Percentiles rank a stretch among this genome's conserved stretches.
Conservation (phyloP, 768 basidiomycete species). For the Clitopilus passeckerianus region DNA sequence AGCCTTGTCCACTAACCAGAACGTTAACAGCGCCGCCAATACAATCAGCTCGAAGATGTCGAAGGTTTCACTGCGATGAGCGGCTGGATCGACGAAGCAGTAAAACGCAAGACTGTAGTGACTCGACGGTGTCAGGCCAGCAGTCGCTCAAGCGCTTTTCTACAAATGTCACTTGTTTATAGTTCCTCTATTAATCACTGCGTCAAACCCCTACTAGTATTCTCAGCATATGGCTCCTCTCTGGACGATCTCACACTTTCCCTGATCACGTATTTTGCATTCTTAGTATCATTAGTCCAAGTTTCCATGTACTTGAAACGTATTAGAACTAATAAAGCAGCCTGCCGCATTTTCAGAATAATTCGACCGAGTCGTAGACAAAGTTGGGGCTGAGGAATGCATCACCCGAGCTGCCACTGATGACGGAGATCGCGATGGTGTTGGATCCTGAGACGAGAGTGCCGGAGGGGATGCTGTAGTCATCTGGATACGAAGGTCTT, state of each 20-base stretch:
- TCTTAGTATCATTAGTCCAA: not conserved
- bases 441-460: slow-evolving; percentile 31
- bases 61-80: slow-evolving; percentile 12
- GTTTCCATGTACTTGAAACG: not conserved
- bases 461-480: slow-evolving; percentile 38
- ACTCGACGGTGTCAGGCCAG: not conserved
- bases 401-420: slow-evolving; percentile 40
- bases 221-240: not conserved
- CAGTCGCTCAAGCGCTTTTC: not conserved
- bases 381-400: slow-evolving; percentile 42
- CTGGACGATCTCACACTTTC: not conserved
- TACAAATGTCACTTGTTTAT: not conserved
- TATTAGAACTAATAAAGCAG: not conserved
- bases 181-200: not conserved
- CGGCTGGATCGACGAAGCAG: not conserved
- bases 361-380: slow-evolving; percentile 36
- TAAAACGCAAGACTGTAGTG: not conserved
- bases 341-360: slow-evolving; percentile 23
- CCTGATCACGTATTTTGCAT: not conserved
- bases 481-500: slow-evolving; percentile 16
- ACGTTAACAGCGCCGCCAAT: not conserved
- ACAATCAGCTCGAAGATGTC: slow-evolving; percentile 9
- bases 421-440: slow-evolving; percentile 36
- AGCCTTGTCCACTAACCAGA: not conserved
- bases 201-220: not conserved